Conservation (phyloP, 164 flowering plant species). For the Macadamia integrifolia region DNA sequence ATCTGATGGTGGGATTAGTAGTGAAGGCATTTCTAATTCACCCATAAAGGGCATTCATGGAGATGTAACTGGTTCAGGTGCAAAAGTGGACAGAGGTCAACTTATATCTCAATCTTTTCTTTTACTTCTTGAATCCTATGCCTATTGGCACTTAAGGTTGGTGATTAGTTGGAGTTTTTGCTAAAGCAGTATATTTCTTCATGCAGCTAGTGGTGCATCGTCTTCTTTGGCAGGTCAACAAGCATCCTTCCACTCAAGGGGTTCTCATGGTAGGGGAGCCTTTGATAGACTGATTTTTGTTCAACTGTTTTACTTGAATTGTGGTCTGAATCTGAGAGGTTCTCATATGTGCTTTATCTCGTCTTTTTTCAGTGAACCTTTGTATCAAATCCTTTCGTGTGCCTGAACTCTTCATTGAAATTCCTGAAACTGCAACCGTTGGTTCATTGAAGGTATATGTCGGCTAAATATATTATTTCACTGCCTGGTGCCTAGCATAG, state of each 20-base stretch:
- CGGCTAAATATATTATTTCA: not conserved
- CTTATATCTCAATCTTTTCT: constrained; percentile 2
- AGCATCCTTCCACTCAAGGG: constrained; percentile 37
- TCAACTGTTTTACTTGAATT: constrained; percentile 17
- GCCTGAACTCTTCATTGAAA: constrained; percentile 91
- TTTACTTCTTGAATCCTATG: not conserved
- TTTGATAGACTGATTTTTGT: constrained; percentile 15
- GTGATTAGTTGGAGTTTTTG: not conserved
- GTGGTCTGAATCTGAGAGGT: constrained; percentile 17
- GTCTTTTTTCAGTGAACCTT: constrained; percentile 74
- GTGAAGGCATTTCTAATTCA: constrained; percentile 31
- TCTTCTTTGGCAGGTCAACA: constrained; percentile 39
- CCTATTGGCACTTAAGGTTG: not conserved
- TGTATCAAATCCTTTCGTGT: constrained; percentile 89
- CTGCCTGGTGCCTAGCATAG: not conserved
- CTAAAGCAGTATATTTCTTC: not conserved
- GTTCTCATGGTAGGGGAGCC: constrained; percentile 66
- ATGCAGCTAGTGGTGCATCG: constrained; percentile 41
- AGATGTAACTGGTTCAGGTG: constrained; percentile 24
- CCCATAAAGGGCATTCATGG: constrained; percentile 27
- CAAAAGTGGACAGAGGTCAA: constrained; percentile 35
- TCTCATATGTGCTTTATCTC: constrained; percentile 17
- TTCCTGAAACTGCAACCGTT: constrained; percentile 87
- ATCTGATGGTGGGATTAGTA: constrained; percentile 34
- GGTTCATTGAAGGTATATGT: constrained; percentile 79